Percentiles rank a stretch among this genome's conserved stretches.
Evolutionary conservation across 1,284 basidiomycete species (phyloP).

Genomic region (Trametes versicolor): DNA sequence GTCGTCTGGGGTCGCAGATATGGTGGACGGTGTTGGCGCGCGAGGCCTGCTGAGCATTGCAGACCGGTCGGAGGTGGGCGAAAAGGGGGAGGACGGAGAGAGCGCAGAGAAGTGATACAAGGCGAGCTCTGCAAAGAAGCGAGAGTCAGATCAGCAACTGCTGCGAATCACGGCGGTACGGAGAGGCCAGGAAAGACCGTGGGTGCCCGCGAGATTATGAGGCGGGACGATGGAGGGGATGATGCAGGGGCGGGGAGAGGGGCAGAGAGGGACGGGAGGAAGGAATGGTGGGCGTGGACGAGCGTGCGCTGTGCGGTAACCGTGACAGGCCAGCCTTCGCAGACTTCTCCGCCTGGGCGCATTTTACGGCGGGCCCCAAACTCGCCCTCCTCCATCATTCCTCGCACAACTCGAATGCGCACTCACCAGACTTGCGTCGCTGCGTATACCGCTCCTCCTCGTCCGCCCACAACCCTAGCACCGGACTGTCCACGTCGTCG

Average conservation of each 20-base stretch:
- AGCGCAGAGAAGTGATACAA: slow-evolving; percentile 35
- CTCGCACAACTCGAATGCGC: slow-evolving; percentile 1
- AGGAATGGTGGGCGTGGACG: slow-evolving; percentile 23
- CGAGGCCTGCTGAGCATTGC: slow-evolving; percentile 42
- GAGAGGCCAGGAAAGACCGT: slow-evolving; percentile 23
- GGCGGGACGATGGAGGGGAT: neutral
- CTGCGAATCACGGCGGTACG: slow-evolving; percentile 13
- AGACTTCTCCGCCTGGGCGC: slow-evolving; percentile 21
- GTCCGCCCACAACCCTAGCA: slow-evolving; percentile 35
- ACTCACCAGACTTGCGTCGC: slow-evolving; percentile 33
- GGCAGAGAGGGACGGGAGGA: slow-evolving; percentile 23
- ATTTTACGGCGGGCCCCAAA: slow-evolving; percentile 17
- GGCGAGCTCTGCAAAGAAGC: slow-evolving; percentile 25
- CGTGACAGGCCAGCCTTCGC: slow-evolving; percentile 25
- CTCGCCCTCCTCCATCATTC: slow-evolving; percentile 7
- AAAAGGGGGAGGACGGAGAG: slow-evolving; percentile 30
- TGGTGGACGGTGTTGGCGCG: slow-evolving; percentile 39
- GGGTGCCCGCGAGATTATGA: neutral
- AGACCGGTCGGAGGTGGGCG: slow-evolving; percentile 36
- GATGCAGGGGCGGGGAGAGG: slow-evolving; percentile 8
- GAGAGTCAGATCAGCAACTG: slow-evolving; percentile 23
- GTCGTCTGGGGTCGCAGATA: slow-evolving; percentile 36
- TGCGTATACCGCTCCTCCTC: slow-evolving; percentile 22
- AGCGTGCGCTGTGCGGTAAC: slow-evolving; percentile 17
- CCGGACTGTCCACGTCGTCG: slow-evolving; percentile 33